A percentile compares a stretch with the other conserved stretches of the same genome.
Evolutionary conservation across 306 rosid genomes (phyloP).

Genomic region (Morella rubra): DNA sequence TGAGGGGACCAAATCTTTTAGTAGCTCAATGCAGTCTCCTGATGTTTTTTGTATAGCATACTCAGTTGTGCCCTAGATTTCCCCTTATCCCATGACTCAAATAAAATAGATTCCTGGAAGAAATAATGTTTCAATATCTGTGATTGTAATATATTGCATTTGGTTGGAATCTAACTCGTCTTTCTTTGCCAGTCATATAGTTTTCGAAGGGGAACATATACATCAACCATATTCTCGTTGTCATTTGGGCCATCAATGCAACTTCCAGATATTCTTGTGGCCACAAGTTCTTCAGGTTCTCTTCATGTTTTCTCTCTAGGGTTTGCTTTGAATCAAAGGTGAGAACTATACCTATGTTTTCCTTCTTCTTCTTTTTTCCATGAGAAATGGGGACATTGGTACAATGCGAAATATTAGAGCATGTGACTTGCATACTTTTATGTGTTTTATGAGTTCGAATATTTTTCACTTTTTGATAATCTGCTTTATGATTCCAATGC

Average conservation of each 20-base stretch:
- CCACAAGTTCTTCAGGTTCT: slow-evolving; percentile 92
- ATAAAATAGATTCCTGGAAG: slow-evolving; percentile 14
- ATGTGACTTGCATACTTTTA: neutral
- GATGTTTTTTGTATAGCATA: neutral
- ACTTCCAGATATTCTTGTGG: slow-evolving; percentile 87
- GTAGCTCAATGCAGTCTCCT: slow-evolving; percentile 1
- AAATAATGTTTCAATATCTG: slow-evolving; percentile 5
- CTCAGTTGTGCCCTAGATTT: neutral
- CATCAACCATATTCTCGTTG: slow-evolving; percentile 82
- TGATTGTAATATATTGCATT: slow-evolving; percentile 10
- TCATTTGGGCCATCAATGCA: slow-evolving; percentile 78
- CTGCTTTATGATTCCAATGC: neutral
- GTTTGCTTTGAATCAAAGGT: slow-evolving; percentile 67
- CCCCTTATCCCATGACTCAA: neutral
- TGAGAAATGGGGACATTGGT: slow-evolving; percentile 14
- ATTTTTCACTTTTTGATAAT: neutral
- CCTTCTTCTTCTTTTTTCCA: neutral
- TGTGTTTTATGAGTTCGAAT: neutral
- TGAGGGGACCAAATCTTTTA: neutral
- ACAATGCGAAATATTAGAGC: neutral
- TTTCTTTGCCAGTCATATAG: slow-evolving; percentile 69
- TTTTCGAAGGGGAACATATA: slow-evolving; percentile 91
- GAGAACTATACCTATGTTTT: slow-evolving; percentile 31
- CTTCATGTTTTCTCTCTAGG: slow-evolving; percentile 82
- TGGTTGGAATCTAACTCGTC: slow-evolving; percentile 32